Base-by-base conservation (phyloP, 371 early-diverging fungal genomes). In the Mortierella sp. region DNA sequence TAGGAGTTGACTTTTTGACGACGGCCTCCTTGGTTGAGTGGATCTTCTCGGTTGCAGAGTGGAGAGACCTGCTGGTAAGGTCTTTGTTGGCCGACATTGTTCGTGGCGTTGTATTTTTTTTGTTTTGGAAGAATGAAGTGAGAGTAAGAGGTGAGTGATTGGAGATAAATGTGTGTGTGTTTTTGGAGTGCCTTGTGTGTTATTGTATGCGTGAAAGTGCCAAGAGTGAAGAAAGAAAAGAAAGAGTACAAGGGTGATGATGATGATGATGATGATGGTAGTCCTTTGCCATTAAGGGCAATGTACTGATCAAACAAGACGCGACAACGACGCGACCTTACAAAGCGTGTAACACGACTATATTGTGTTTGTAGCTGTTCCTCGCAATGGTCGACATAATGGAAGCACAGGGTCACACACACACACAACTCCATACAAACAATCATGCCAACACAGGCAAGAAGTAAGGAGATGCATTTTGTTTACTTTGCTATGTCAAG, bases 271-370 rank as follows among this genome's bases (percentile, higher is more conserved):
- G 68, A 21, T 21, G 24, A 34, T 68, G 24, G 31, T 38, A 5
- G 42, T 38, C 42, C 42, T 2, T 16, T 31, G 19, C 16, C 31
- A 68, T 68, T 21, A 24, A 24, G 24, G 42, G 10, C n/a, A 9
- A 31, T 21, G 4, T 4, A 24, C 42, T 24, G 44, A 68, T 68
- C 42, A 42, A 24, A 28, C 63, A 19, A 63, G 34, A 42, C 42
- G 68, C 42, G 68, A 24, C 21, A 68, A 11, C 68, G 68, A 68
- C 68, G n/a, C 65, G 65, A 65, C 38, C 60, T 58, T 58, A 26
- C 58, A 3, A 58, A 58, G 58, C 13, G 34, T 60, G n/a, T n/a
- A n/a, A n/a, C n/a, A n/a, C n/a, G n/a, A n/a, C n/a, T n/a, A n/a
- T n/a, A n/a, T n/a, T n/a, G n/a, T 38, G 42, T 38, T 38, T 38